These are phyloP conservation scores for Eimeria necatrix DNA, from an alignment of 169 alveolate species.

Conservation along the genomic window DNA sequence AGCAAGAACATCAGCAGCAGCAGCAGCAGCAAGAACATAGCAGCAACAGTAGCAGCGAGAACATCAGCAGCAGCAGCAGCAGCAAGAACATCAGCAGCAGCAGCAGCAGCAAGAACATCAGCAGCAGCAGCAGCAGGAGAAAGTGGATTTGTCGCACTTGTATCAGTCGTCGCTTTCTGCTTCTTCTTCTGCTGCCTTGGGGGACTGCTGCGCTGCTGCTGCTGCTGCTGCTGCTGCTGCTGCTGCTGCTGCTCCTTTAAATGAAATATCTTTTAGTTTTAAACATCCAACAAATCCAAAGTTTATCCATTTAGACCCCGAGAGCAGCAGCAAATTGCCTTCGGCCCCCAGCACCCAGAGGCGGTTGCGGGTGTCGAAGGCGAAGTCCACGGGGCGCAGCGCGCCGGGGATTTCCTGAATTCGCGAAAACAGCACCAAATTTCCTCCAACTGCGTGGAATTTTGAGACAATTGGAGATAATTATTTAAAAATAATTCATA, in stretches of 20 bases:
- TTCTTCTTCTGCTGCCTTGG: too few relatives aligned
- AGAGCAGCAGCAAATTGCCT: slow-evolving; percentile 70
- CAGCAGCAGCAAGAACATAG: too few relatives aligned
- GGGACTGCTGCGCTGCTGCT: neutral
- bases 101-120: too few relatives aligned
- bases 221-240: slow-evolving; percentile 29
- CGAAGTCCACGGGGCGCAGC: slow-evolving; percentile 41
- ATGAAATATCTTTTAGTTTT: slow-evolving; percentile 53
- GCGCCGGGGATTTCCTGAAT: slow-evolving; percentile 70
- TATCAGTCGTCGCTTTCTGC: too few relatives aligned
- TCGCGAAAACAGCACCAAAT: neutral
- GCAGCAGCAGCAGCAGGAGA: too few relatives aligned
- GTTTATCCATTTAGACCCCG: slow-evolving; percentile 59
- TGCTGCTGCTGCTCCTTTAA: slow-evolving; percentile 6
- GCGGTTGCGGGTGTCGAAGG: slow-evolving; percentile 58
- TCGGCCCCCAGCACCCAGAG: slow-evolving; percentile 72
- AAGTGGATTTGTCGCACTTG: too few relatives aligned
- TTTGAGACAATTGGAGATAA: too few relatives aligned
- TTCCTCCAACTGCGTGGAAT: neutral
- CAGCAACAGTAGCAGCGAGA: too few relatives aligned
- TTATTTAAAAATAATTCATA: too few relatives aligned
- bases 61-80: too few relatives aligned
- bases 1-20: too few relatives aligned
- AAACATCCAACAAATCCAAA: slow-evolving; percentile 80
- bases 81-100: too few relatives aligned